Evolutionary conservation across 768 basidiomycete species (phyloP).

Genomic region (Pulveroboletus sp.): DNA sequence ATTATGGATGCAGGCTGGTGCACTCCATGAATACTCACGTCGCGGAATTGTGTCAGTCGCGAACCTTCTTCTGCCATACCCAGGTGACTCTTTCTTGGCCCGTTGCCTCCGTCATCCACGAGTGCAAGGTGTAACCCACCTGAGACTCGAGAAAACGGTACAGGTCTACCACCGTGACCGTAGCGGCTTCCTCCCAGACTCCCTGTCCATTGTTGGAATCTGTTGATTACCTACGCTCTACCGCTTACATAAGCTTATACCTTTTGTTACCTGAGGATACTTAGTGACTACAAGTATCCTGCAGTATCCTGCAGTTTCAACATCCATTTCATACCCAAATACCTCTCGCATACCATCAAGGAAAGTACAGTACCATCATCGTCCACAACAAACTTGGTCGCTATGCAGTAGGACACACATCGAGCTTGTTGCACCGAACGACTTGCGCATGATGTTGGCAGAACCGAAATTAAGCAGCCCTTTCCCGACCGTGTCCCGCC

Average conservation of each 20-base stretch:
- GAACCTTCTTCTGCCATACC: no score
- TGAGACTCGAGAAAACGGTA: constrained; percentile 18
- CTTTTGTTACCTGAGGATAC: no score
- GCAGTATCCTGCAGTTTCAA: no score
- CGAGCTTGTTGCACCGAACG: constrained; percentile 4
- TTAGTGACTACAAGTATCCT: no score
- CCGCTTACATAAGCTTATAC: no score
- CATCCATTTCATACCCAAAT: constrained; percentile 17
- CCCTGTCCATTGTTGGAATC: no score
- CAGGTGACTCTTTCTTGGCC: no score
- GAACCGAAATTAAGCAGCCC: constrained; percentile 18
- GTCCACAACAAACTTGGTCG: background rate
- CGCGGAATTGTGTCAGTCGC: no score
- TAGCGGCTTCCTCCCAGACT: constrained; percentile 30
- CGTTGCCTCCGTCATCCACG: no score
- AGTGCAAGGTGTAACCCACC: constrained; percentile 11
- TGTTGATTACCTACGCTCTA: no score
- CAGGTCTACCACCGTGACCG: constrained; percentile 17
- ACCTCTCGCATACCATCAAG: constrained; percentile 8
- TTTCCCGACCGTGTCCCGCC: constrained; percentile 26
- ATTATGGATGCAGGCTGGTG: no score
- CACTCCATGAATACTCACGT: no score
- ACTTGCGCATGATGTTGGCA: constrained; percentile 10
- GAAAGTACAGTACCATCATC: constrained; percentile 8
- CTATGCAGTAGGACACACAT: background rate